These are phyloP conservation scores for Amanita molliuscula DNA, from an alignment of 768 basidiomycete genomes.

Conservation along the genomic window DNA sequence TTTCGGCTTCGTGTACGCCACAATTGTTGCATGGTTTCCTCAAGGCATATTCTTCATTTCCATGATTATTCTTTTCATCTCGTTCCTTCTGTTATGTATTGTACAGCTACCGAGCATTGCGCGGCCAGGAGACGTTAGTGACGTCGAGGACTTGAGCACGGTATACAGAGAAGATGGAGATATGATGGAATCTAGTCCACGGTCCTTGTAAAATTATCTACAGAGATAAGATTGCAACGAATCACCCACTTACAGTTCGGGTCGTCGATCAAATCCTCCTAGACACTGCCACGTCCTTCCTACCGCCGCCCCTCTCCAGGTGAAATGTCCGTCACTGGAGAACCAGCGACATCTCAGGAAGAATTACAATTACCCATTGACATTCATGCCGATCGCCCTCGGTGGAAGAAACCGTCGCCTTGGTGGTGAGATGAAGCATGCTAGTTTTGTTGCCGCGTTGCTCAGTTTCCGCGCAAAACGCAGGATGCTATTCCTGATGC, in stretches of 20 bases:
- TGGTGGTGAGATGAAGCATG: background rate
- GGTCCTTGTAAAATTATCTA: too few species aligned
- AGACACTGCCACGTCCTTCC: too few species aligned
- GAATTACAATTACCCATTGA: background rate
- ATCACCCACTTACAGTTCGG: too few species aligned
- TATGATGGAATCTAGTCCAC: too few species aligned
- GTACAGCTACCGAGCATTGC: background rate
- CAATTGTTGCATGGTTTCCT: slow-evolving; percentile 62
- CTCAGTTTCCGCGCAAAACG: background rate
- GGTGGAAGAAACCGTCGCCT: slow-evolving; percentile 1
- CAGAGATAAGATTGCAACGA: too few species aligned
- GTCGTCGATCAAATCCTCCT: too few species aligned
- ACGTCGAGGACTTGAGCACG: too few species aligned
- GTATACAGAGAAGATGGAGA: too few species aligned
- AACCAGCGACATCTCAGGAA: too few species aligned
- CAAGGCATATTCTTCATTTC: slow-evolving; percentile 45
- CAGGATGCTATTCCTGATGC: slow-evolving; percentile 51
- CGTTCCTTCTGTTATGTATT: background rate
- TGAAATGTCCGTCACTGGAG: too few species aligned
- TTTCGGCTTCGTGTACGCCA: slow-evolving; percentile 62
- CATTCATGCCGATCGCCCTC: background rate
- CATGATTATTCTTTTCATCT: background rate
- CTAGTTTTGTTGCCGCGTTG: background rate
- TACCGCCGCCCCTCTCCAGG: too few species aligned
- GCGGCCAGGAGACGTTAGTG: too few species aligned